Conservation (phyloP, 2,329 filamentous ascomycete species). For the Claviceps lovelessii region DNA sequence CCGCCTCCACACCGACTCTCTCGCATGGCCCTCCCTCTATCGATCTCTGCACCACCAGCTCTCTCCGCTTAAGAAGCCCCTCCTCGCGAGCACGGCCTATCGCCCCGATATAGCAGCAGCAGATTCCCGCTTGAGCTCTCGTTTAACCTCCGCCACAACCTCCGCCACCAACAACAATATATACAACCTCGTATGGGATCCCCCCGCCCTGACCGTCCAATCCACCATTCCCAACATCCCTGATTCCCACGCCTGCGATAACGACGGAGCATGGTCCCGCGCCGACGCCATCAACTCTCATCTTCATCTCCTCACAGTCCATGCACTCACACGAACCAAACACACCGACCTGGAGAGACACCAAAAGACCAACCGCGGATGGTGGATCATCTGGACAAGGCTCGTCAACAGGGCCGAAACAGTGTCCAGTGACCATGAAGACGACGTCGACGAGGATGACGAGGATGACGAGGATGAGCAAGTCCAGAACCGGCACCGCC, state of each 20-base stretch:
- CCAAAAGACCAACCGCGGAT: constrained; percentile 51
- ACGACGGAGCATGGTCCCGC: constrained; percentile 34
- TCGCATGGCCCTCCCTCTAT: constrained; percentile 42
- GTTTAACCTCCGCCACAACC: constrained; percentile 5
- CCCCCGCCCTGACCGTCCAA: constrained; percentile 13
- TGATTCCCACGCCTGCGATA: constrained; percentile 8
- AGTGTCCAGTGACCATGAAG: background rate
- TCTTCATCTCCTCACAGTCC: constrained; percentile 46
- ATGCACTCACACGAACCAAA: constrained; percentile 26
- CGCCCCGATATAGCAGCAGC: constrained; percentile 27
- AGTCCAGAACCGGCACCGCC: background rate
- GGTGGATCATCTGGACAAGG: constrained; percentile 57
- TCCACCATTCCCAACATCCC: constrained; percentile 3
- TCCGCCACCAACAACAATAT: constrained; percentile 22
- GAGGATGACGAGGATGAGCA: constrained; percentile 6
- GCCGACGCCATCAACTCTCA: constrained; percentile 52
- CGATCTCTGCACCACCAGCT: constrained; percentile 47
- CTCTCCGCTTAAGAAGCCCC: constrained; percentile 39
- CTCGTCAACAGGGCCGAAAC: constrained; percentile 26
- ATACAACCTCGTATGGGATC: constrained; percentile 51
- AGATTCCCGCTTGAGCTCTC: constrained; percentile 3
- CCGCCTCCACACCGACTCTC: constrained; percentile 37
- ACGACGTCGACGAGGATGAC: constrained; percentile 6
- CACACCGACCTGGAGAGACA: constrained; percentile 43
- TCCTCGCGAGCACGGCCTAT: constrained; percentile 42